Conservation (phyloP, 176 grass and related monocot genomes). For the Panicum miliaceum region DNA sequence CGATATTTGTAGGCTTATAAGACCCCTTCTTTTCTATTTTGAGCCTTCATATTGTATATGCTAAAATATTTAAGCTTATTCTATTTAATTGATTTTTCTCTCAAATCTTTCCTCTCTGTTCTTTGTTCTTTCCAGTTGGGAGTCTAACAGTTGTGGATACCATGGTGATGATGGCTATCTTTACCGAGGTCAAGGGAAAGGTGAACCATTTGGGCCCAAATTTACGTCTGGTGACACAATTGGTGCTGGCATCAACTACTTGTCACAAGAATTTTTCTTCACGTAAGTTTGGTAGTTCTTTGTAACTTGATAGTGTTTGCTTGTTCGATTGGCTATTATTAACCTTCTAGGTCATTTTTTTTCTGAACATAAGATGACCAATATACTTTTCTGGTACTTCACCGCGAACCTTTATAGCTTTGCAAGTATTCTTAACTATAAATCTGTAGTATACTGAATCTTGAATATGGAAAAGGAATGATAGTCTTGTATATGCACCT, state of each 20-base stretch:
- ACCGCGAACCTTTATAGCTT: neutral
- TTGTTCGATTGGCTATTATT: conserved; percentile 32
- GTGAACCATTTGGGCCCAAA: conserved; percentile 83
- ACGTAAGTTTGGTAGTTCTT: conserved; percentile 70
- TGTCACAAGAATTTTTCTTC: conserved; percentile 85
- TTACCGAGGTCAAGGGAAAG: conserved; percentile 63
- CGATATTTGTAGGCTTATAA: neutral
- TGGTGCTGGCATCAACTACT: conserved; percentile 91
- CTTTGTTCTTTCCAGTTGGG: conserved; percentile 71
- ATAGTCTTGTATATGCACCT: conserved; percentile 32
- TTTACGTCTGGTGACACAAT: conserved; percentile 87
- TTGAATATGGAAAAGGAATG: conserved; percentile 29
- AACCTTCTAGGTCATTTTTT: neutral
- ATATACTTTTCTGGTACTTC: neutral
- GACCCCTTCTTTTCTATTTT: neutral
- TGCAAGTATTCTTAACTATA: neutral
- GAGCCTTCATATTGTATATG: conserved; percentile 21
- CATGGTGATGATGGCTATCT: conserved; percentile 90
- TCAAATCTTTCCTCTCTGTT: conserved; percentile 13
- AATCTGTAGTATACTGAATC: neutral
- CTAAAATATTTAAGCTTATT: conserved; percentile 23
- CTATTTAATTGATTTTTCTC: neutral
- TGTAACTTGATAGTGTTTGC: neutral
- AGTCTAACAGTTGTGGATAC: conserved; percentile 86
- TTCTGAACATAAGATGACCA: neutral